phyloP scores from a whole-genome alignment of 805 yeast genomes.

The Wickerhamiella sorbophila region DNA sequence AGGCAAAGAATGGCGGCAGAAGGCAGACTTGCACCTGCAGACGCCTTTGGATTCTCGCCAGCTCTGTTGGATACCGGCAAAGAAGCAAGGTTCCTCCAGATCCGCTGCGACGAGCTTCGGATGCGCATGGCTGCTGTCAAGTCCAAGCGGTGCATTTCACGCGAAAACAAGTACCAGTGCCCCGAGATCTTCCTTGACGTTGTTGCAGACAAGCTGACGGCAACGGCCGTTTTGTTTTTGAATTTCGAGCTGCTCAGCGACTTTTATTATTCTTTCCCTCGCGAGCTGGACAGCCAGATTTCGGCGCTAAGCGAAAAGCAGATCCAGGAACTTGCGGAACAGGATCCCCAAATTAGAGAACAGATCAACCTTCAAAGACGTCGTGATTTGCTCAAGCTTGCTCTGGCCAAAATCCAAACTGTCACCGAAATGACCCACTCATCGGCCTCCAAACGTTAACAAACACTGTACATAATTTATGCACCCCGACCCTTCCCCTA shows the following conservation, averaged over 20 bases:
- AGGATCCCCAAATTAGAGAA: conserved; percentile 77
- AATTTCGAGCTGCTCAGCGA: conserved; percentile 91
- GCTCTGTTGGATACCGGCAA: conserved; percentile 63
- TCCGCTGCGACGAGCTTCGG: conserved; percentile 52
- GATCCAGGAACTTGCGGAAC: conserved; percentile 80
- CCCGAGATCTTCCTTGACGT: conserved; percentile 91
- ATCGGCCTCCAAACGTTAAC: background rate
- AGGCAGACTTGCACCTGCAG: conserved; percentile 18
- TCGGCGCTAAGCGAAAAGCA: conserved; percentile 58
- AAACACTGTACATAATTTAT: conserved; percentile 1
- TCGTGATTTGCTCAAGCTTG: conserved; percentile 74
- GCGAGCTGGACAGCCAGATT: conserved; percentile 72
- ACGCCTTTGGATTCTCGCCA: conserved; percentile 60
- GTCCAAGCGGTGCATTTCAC: conserved; percentile 59
- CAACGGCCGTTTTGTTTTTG: conserved; percentile 82
- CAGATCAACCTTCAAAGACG: conserved; percentile 91
- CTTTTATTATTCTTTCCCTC: conserved; percentile 89
- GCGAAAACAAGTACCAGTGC: conserved; percentile 74
- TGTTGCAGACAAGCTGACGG: conserved; percentile 79
- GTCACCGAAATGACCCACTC: conserved; percentile 51
- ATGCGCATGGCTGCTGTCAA: conserved; percentile 66
- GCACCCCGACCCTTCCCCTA: background rate
- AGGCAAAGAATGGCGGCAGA: conserved; percentile 10
- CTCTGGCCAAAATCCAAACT: conserved; percentile 69
- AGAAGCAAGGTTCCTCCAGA: conserved; percentile 66